phyloP scores from a whole-genome alignment of 768 basidiomycete genomes.

The Boletus insuetus region DNA sequence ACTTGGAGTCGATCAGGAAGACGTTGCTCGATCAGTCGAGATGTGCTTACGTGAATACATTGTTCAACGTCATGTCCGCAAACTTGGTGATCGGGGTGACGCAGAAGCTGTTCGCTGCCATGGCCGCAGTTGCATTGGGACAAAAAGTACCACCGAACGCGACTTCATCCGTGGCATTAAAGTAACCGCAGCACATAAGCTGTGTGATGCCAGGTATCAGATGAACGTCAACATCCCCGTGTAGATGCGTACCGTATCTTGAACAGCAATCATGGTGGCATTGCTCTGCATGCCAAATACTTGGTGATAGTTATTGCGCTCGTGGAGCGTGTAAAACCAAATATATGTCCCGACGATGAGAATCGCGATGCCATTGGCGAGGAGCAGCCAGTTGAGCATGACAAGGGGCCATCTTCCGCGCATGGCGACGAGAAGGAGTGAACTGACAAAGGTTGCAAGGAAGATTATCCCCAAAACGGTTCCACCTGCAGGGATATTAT shows the following conservation, averaged over 20 bases:
- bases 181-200: conserved; percentile 87
- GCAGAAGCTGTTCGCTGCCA: conserved; percentile 54
- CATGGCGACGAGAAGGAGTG: conserved; percentile 69
- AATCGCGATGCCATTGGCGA: conserved; percentile 60
- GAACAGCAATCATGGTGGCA: conserved; percentile 53
- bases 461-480: conserved; percentile 65
- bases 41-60: conserved; percentile 73
- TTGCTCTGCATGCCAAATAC: conserved; percentile 50
- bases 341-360: conserved; percentile 66
- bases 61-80: conserved; percentile 73
- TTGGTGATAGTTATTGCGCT: conserved; percentile 62
- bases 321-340: conserved; percentile 79
- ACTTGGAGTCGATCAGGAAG: conserved; percentile 33
- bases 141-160: conserved; percentile 67
- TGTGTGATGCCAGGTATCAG: conserved; percentile 26
- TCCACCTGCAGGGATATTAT: conserved; percentile 49
- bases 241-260: conserved; percentile 59
- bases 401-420: conserved; percentile 68
- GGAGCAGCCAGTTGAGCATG: conserved; percentile 71
- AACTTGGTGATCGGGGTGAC: conserved; percentile 64
- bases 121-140: conserved; percentile 37
- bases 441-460: conserved; percentile 64
- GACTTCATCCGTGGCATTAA: conserved; percentile 57
- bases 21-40: background rate
- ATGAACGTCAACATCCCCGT: background rate